Evolutionary conservation across 164 flowering plant species (phyloP), one percentile per base, ranked within the genome.

Genomic region (Stephania japonica): DNA sequence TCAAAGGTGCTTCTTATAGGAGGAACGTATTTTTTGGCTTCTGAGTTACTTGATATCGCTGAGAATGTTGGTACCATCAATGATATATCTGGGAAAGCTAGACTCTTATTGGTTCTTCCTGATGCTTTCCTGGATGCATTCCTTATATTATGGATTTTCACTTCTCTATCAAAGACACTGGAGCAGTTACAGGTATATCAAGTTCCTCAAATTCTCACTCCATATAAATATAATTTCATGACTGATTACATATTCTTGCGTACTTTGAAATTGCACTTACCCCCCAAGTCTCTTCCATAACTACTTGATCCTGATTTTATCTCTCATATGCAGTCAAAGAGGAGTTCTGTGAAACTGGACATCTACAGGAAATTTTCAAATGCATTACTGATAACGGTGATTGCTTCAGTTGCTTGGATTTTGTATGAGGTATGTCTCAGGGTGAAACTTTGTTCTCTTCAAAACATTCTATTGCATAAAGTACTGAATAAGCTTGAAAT

Each of bases 331-430:
- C 86, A 94, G 99, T 88, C 85, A 65, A 92, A 89, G 75, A 86
- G 92, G 79, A 90, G 91, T 78, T 83, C 91, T 66, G 87, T 85
- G 64, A 95, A 95, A 83, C 79, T 95, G 87, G 98, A 95, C 74
- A 86, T 87, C 16, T 92, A 95, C 73, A 83, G 99, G 81, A 92
- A 91, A 78, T 95, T 95, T 76, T 85, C 99, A 42, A 95, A 95
- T 85, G 96, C 93, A 44, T 83, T 95, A 68, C 88, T 86, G 56
- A 80, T 88, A 23, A 76, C 90, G 42, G 98, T 92, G 67, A 76
- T 92, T 84, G 91, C 87, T 80, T 95, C 99, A 24, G 94, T 91
- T 83, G 85, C 83, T 72, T 95, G 99, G 99, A 91, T 92, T 75
- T 87, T 81, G 25, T 92, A 88, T 80, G 98, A 95, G 99, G 99